Percentiles rank a stretch among this genome's conserved stretches.
phyloP scores from a whole-genome alignment of 2,329 filamentous ascomycete genomes.

The Monosporascus sp. region DNA sequence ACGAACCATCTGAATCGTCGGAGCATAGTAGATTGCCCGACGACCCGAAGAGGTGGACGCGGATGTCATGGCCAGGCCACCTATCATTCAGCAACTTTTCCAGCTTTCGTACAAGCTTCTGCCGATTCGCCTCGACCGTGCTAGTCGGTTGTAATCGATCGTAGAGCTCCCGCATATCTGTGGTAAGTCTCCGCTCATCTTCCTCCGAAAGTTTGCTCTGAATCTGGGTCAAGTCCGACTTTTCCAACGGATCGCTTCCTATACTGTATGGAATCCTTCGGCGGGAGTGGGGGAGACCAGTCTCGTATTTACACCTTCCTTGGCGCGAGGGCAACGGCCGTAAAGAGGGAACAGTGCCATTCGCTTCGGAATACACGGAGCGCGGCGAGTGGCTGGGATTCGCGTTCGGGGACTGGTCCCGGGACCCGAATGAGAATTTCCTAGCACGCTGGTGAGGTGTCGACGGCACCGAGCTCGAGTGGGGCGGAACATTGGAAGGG shows the following conservation, averaged over 20 bases:
- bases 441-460: slow-evolving; percentile 87
- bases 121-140: slow-evolving; percentile 71
- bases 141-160: slow-evolving; percentile 76
- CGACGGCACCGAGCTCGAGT: slow-evolving; percentile 88
- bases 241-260: slow-evolving; percentile 73
- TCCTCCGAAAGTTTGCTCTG: slow-evolving; percentile 66
- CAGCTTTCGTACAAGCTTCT: slow-evolving; percentile 77
- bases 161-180: slow-evolving; percentile 83
- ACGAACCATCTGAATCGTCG: slow-evolving; percentile 88
- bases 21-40: slow-evolving; percentile 94
- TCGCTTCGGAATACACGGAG: slow-evolving; percentile 86
- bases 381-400: slow-evolving; percentile 78
- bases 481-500: slow-evolving; percentile 46
- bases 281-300: slow-evolving; percentile 72
- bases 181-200: slow-evolving; percentile 70
- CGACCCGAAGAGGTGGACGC: slow-evolving; percentile 93
- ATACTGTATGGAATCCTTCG: slow-evolving; percentile 89
- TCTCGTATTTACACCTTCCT: slow-evolving; percentile 81
- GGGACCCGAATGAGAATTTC: slow-evolving; percentile 74
- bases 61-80: slow-evolving; percentile 88
- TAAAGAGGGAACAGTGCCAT: slow-evolving; percentile 65
- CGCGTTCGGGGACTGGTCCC: slow-evolving; percentile 73
- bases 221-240: slow-evolving; percentile 65
- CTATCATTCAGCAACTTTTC: slow-evolving; percentile 82
- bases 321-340: slow-evolving; percentile 56